These are phyloP conservation scores for Blastomyces parvus DNA, from an alignment of 2,329 filamentous ascomycete species.

Conservation along the genomic window DNA sequence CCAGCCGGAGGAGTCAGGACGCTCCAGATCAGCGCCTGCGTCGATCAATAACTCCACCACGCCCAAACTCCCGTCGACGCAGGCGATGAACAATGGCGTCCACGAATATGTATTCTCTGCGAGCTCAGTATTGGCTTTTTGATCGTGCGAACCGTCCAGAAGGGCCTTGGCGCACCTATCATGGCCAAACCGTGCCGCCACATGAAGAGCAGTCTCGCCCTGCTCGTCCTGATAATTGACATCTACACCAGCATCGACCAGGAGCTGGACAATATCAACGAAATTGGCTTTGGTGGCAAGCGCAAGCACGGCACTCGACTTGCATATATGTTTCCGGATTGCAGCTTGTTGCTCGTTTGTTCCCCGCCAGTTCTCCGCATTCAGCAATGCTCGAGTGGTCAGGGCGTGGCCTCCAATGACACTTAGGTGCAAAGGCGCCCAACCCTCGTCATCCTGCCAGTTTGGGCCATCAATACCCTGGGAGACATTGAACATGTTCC, in stretches of 20 bases:
- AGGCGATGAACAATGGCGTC: slow-evolving; percentile 90
- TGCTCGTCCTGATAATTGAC: slow-evolving; percentile 87
- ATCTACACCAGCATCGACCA: slow-evolving; percentile 83
- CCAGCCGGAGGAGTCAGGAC: slow-evolving; percentile 81
- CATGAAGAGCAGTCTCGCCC: slow-evolving; percentile 83
- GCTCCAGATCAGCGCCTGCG: slow-evolving; percentile 65
- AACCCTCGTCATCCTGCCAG: slow-evolving; percentile 91
- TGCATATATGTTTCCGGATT: slow-evolving; percentile 60
- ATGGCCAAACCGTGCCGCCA: slow-evolving; percentile 83
- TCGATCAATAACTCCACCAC: slow-evolving; percentile 69
- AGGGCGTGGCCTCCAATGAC: slow-evolving; percentile 84
- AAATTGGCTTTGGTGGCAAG: slow-evolving; percentile 85
- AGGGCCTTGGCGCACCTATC: slow-evolving; percentile 69
- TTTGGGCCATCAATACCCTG: slow-evolving; percentile 75
- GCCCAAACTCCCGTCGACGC: slow-evolving; percentile 71
- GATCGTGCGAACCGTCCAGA: slow-evolving; percentile 57
- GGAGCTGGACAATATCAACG: slow-evolving; percentile 68
- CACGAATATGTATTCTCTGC: slow-evolving; percentile 78
- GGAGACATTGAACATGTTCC: slow-evolving; percentile 75
- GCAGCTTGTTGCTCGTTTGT: slow-evolving; percentile 49
- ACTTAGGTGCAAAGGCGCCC: slow-evolving; percentile 80
- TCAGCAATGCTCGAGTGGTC: slow-evolving; percentile 71
- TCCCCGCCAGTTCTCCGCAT: slow-evolving; percentile 68
- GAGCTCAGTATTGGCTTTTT: slow-evolving; percentile 67
- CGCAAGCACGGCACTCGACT: slow-evolving; percentile 78